Base-by-base conservation (phyloP, 176 grass and related monocot species). In the Musa troglodytarum region DNA sequence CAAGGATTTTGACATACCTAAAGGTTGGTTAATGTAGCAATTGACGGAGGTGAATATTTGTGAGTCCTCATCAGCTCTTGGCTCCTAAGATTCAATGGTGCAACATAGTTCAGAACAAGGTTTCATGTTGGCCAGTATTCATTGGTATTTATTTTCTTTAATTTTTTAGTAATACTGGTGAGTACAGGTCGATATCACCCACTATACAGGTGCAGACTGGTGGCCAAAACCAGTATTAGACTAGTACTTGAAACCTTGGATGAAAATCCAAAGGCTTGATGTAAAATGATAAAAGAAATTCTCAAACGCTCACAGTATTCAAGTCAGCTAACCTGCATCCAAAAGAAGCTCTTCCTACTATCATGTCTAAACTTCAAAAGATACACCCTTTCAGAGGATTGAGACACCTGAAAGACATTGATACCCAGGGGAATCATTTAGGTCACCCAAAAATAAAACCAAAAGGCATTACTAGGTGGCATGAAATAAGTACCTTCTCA, bases 331-430 rank as follows among this genome's bases (percentile, higher is more conserved):
- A 99, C 95, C 91, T 99, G 95, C 95, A 99, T 94, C 90, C 95
- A 99, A 52, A 94, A 89, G 81, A 99, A 99, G 66, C 87, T 81
- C 80, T 94, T 99, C 80, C 95, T 94, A 76, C 17, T 65, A 77
- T 99, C 90, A 8, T 87, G 78, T 65, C 13, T 92, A 76, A 99
- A 99, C 86, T 87, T 99, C 78, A 99, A 85, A 83, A 99, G 86
- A 78, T 99, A 99, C 72, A 99, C 95, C 78, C 95, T 94, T 76
- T 76, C 95, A 82, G 90, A 84, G 76, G 95, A 94, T 91, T 79
- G 82, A 51, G 65, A 15, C 52, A 99, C 95, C 95, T 99, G 77
- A 86, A 85, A 62, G 49, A 2, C 51, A 15, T 21, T 85, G 28
- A 87, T 69, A 20, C 11, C 34, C 69, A 26, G 20, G 49, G 68